A percentile compares a stretch with the other conserved stretches of the same genome.
Conservation (phyloP, 108 stramenopile species). For the Nitzschia sp. region DNA sequence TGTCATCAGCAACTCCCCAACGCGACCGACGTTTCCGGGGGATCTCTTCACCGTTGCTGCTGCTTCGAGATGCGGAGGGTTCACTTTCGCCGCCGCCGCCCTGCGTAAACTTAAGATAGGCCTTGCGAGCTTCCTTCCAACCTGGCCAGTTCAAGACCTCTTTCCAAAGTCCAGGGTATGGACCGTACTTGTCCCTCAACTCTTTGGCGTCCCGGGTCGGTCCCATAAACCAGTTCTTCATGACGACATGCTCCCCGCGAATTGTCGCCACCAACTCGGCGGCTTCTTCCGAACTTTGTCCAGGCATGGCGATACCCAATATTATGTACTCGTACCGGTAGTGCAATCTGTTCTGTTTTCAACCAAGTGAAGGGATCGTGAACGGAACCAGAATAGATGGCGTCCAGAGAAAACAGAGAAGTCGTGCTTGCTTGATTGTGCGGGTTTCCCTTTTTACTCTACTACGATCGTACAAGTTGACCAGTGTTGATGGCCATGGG, state of each 20-base stretch:
- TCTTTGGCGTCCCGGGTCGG: constrained; percentile 21
- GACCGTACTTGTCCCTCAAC: constrained; percentile 59
- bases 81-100: not conserved
- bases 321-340: too few species aligned
- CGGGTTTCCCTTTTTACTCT: too few species aligned
- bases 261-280: constrained; percentile 83
- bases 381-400: too few species aligned
- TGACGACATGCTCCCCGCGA: constrained; percentile 71
- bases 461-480: too few species aligned
- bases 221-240: constrained; percentile 82
- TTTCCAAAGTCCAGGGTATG: constrained; percentile 78
- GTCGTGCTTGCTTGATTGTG: too few species aligned
- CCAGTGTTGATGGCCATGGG: too few species aligned
- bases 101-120: constrained; percentile 46
- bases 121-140: constrained; percentile 78
- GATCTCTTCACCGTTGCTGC: constrained; percentile 19
- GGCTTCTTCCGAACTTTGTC: constrained; percentile 63
- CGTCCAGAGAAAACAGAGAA: too few species aligned
- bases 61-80: not conserved
- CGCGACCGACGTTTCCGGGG: constrained; percentile 62
- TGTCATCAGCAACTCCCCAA: constrained; percentile 44
- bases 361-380: too few species aligned
- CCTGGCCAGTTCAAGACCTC: constrained; percentile 86
- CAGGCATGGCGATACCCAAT: constrained; percentile 8
- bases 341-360: too few species aligned